Conservation (phyloP, 1,284 basidiomycete species). For the Cerioporus squamosus region DNA sequence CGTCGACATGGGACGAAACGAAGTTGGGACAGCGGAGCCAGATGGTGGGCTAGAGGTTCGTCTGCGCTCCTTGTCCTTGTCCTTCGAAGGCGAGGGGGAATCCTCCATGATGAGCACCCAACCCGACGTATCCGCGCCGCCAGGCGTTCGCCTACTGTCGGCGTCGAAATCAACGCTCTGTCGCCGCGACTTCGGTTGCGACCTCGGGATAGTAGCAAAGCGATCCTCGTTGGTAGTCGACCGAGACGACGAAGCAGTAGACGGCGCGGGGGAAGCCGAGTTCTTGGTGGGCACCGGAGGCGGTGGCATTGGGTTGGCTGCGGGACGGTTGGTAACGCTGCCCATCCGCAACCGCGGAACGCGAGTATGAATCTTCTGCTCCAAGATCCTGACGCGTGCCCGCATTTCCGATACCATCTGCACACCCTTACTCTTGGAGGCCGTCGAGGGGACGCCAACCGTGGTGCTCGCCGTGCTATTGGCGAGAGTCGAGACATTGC, state of each 20-base stretch:
- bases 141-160: conserved; percentile 41
- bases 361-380: conserved; percentile 83
- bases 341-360: conserved; percentile 81
- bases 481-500: conserved; percentile 42
- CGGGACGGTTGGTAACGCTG: conserved; percentile 61
- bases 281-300: conserved; percentile 26
- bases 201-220: conserved; percentile 19
- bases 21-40: conserved; percentile 32
- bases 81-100: conserved; percentile 69
- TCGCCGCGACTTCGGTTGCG: conserved; percentile 32
- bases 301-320: conserved; percentile 41
- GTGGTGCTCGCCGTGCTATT: conserved; percentile 49
- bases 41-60: conserved; percentile 60
- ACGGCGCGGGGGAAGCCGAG: conserved; percentile 30
- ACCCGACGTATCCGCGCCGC: conserved; percentile 62
- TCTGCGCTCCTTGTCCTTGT: conserved; percentile 56
- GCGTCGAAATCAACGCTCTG: conserved; percentile 36
- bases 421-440: conserved; percentile 76
- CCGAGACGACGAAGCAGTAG: conserved; percentile 34
- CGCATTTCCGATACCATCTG: conserved; percentile 91
- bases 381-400: conserved; percentile 75
- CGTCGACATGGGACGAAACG: conserved; percentile 39
- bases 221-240: conserved; percentile 33
- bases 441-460: conserved; percentile 36
- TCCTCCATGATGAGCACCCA: conserved; percentile 88